A percentile compares a stretch with the other conserved stretches of the same genome.
phyloP scores from a whole-genome alignment of 1,284 basidiomycete genomes.

The Puccinia novopanici region DNA sequence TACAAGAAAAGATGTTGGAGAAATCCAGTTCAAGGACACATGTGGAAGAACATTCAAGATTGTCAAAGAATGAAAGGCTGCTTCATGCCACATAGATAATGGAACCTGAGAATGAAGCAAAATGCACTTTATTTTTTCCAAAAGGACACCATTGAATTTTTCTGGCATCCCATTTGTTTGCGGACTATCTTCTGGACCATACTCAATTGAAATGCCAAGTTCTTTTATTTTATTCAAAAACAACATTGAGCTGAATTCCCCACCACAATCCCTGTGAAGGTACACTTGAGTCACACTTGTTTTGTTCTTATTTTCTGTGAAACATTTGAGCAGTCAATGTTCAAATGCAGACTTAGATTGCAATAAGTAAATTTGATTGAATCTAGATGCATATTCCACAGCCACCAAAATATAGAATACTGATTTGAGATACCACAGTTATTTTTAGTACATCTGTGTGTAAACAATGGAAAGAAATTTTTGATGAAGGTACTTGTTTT shows the following conservation, averaged over 20 bases:
- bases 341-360: background rate
- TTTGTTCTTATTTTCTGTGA: slow-evolving; percentile 2
- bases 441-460: too few relatives aligned
- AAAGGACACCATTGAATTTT: background rate
- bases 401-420: background rate
- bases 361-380: slow-evolving; percentile 12
- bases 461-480: background rate
- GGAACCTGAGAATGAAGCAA: background rate
- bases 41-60: background rate
- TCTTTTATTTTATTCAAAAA: background rate
- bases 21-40: background rate
- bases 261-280: slow-evolving; percentile 2
- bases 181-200: background rate
- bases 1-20: background rate
- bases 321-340: background rate
- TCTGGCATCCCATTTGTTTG: slow-evolving; percentile 19
- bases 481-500: background rate
- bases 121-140: slow-evolving; percentile 8
- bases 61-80: background rate
- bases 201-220: background rate
- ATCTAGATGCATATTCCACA: background rate
- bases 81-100: slow-evolving; percentile 2
- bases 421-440: background rate
- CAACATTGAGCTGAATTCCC: background rate
- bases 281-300: background rate